phyloP scores from a whole-genome alignment of 2,329 filamentous ascomycete species.

The Amesomyces nigricolor region DNA sequence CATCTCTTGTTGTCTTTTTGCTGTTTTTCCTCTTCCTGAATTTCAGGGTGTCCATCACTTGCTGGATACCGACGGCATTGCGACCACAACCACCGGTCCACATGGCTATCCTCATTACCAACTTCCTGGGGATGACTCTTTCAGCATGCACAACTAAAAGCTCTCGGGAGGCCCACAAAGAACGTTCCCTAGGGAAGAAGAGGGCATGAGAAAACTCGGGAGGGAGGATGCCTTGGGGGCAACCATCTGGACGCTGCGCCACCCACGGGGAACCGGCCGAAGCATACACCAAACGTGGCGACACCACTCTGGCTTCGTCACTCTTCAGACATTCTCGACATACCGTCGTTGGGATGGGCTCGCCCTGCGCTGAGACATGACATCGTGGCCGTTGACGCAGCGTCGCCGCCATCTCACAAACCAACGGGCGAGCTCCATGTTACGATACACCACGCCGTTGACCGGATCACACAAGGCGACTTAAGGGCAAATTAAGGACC shows the following conservation, averaged over 20 bases:
- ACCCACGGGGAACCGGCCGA: neutral
- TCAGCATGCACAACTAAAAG: too few species aligned
- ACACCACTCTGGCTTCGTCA: neutral
- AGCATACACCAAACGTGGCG: neutral
- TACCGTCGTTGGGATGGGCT: neutral
- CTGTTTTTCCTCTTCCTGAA: neutral
- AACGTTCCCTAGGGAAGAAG: too few species aligned
- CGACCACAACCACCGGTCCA: too few species aligned
- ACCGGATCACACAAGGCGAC: neutral
- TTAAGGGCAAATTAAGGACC: constrained; percentile 4
- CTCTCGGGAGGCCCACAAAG: too few species aligned
- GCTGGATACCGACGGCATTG: too few species aligned
- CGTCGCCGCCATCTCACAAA: neutral
- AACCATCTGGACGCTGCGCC: neutral
- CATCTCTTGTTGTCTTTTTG: neutral
- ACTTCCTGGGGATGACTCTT: too few species aligned
- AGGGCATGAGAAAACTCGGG: too few species aligned
- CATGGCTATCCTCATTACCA: too few species aligned
- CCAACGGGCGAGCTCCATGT: neutral
- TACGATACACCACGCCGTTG: constrained; percentile 4
- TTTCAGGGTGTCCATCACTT: too few species aligned
- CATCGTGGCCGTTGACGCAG: neutral
- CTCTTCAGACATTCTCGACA: neutral
- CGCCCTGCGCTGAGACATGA: neutral
- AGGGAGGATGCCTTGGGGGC: neutral